These are phyloP conservation scores for Urtica urens DNA, from an alignment of 306 rosid species.

Conservation along the genomic window DNA sequence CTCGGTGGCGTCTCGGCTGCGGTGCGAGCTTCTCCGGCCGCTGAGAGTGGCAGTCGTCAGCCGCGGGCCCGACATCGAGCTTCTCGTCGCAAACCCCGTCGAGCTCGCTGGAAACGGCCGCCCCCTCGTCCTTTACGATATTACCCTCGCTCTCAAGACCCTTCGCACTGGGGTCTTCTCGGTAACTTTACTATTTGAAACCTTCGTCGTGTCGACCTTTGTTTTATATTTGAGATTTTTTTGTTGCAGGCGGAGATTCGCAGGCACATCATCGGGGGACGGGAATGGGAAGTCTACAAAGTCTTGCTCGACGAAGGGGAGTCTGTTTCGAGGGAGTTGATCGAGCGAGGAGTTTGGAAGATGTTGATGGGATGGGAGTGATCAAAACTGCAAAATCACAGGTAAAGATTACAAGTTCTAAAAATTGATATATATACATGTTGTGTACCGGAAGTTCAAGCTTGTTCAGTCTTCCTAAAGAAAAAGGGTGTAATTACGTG, in stretches of 20 bases:
- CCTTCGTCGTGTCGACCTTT: background rate
- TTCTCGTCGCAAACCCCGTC: conserved; percentile 84
- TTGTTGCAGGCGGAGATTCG: conserved; percentile 64
- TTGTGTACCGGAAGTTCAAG: too few relatives aligned
- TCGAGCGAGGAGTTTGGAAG: conserved; percentile 75
- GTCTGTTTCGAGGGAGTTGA: conserved; percentile 39
- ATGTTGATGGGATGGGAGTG: conserved; percentile 95
- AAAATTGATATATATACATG: too few relatives aligned
- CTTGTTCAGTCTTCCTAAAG: too few relatives aligned
- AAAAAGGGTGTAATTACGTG: too few relatives aligned
- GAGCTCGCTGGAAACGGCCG: conserved; percentile 90
- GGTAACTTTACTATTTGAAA: conserved; percentile 30
- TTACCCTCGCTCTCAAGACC: conserved; percentile 78
- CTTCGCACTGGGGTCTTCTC: conserved; percentile 58
- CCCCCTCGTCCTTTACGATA: conserved; percentile 79
- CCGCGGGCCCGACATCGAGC: conserved; percentile 81
- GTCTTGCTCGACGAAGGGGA: conserved; percentile 85
- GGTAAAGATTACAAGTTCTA: too few relatives aligned
- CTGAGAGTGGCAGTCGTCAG: conserved; percentile 69
- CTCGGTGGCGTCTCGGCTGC: conserved; percentile 54
- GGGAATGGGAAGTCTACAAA: conserved; percentile 91
- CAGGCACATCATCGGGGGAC: conserved; percentile 57
- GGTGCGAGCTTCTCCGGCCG: conserved; percentile 65
- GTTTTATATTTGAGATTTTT: conserved; percentile 3
- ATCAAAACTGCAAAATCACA: conserved; percentile 19